These are phyloP conservation scores for Xylariaceae sp. DNA, from an alignment of 2,329 filamentous ascomycete species.

Conservation along the genomic window DNA sequence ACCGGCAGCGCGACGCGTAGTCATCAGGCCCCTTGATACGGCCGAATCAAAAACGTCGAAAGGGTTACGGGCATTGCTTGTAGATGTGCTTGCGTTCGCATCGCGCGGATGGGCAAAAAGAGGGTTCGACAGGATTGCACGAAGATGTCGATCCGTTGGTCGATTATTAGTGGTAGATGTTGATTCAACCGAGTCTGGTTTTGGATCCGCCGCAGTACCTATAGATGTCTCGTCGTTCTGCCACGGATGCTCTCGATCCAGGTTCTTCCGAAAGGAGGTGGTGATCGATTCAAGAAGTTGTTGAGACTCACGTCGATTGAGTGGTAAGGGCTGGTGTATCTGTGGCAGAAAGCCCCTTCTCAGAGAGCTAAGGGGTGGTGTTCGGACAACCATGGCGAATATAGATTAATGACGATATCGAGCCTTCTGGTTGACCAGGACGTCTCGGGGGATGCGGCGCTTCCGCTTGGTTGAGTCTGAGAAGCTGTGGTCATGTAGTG, in stretches of 20 bases:
- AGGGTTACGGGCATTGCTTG: slow-evolving; percentile 46
- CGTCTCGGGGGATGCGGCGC: neutral
- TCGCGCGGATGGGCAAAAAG: slow-evolving; percentile 51
- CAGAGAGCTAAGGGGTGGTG: slow-evolving; percentile 46
- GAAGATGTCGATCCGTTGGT: slow-evolving; percentile 58
- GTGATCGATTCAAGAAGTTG: slow-evolving; percentile 63
- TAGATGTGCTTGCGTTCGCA: slow-evolving; percentile 18
- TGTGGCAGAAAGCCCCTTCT: slow-evolving; percentile 49
- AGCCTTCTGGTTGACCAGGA: neutral
- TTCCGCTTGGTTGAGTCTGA: neutral
- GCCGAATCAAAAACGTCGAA: slow-evolving; percentile 63
- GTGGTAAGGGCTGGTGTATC: slow-evolving; percentile 59
- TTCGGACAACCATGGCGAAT: slow-evolving; percentile 38
- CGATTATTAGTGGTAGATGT: slow-evolving; percentile 34
- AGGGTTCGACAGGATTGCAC: slow-evolving; percentile 62
- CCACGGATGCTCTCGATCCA: slow-evolving; percentile 63
- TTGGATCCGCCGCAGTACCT: neutral
- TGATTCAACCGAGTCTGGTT: slow-evolving; percentile 6
- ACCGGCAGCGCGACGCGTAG: slow-evolving; percentile 56
- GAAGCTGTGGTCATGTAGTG: too few relatives aligned
- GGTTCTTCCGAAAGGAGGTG: slow-evolving; percentile 61
- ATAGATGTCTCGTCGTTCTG: slow-evolving; percentile 37
- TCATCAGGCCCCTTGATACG: slow-evolving; percentile 63
- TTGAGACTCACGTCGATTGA: slow-evolving; percentile 57
- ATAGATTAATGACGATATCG: slow-evolving; percentile 3